These are phyloP conservation scores for Linnemannia hyalina DNA, from an alignment of 192 early-diverging fungal genomes.

Conservation along the genomic window DNA sequence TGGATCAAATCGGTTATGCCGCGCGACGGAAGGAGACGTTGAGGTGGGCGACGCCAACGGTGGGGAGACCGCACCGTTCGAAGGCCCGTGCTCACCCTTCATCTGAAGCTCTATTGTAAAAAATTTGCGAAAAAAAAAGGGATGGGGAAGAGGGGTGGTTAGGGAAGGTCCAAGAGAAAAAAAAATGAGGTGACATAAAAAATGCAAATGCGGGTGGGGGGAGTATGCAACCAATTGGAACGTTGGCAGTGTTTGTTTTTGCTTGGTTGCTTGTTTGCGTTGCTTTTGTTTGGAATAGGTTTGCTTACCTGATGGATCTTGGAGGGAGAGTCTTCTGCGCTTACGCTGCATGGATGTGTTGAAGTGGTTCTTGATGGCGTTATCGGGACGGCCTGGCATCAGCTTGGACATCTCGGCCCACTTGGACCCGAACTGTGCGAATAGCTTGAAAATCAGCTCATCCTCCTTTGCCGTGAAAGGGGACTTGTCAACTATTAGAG, in stretches of 20 bases:
- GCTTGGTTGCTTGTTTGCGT: not conserved
- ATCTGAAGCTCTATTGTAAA: conserved; percentile 36
- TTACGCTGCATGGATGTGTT: conserved; percentile 58
- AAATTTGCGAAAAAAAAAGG: not conserved
- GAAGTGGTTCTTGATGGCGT: conserved; percentile 56
- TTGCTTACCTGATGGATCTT: conserved; percentile 41
- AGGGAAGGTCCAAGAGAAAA: not conserved
- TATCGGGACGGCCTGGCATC: conserved; percentile 52
- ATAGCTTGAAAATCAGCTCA: conserved; percentile 49
- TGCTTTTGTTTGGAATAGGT: not conserved
- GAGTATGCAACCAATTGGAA: not conserved
- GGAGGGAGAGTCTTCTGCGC: conserved; percentile 45
- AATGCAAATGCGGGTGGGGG: not conserved
- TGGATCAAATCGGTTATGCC: conserved; percentile 47
- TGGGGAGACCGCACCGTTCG: conserved; percentile 34
- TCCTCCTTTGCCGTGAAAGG: conserved; percentile 50
- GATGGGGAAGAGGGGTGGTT: not conserved
- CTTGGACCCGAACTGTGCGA: conserved; percentile 48
- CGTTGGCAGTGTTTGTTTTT: not conserved
- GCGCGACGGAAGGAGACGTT: conserved; percentile 36
- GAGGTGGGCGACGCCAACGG: conserved; percentile 44
- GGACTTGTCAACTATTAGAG: conserved; percentile 45
- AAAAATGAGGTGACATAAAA: not conserved
- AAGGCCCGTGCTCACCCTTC: conserved; percentile 26
- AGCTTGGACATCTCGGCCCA: conserved; percentile 57